phyloP scores from a whole-genome alignment of 2,329 filamentous ascomycete genomes.

The Xylaria digitata region DNA sequence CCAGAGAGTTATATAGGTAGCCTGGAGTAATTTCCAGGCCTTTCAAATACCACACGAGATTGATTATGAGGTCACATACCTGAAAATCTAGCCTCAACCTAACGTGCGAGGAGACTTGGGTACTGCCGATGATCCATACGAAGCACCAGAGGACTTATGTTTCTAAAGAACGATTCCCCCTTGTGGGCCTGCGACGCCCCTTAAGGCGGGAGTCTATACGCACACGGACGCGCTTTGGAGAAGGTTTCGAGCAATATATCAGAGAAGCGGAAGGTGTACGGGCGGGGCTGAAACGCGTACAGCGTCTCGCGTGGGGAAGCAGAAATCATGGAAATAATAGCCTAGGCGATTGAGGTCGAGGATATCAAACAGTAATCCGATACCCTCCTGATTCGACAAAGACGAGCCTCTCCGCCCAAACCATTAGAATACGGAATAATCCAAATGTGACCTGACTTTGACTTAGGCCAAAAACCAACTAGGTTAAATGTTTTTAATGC shows the following conservation, averaged over 20 bases:
- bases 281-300: background rate
- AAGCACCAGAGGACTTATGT: background rate
- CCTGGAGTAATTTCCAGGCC: background rate
- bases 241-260: background rate
- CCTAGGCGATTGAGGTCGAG: background rate
- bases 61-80: slow-evolving; percentile 10
- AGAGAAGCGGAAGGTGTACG: background rate
- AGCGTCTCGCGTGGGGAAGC: background rate
- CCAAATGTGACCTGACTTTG: background rate
- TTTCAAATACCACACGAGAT: background rate
- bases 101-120: background rate
- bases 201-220: background rate
- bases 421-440: slow-evolving; percentile 2
- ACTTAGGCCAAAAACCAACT: background rate
- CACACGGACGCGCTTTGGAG: background rate
- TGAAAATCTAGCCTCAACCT: background rate
- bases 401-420: slow-evolving; percentile 1
- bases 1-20: background rate
- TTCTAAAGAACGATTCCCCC: background rate
- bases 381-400: slow-evolving; percentile 2
- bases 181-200: background rate
- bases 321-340: background rate
- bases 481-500: background rate
- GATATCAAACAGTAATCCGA: background rate
- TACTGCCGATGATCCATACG: background rate